A percentile compares a stretch with the other conserved stretches of the same genome.
phyloP scores from a whole-genome alignment of 2,329 filamentous ascomycete genomes.

The Monosporascus sp. region DNA sequence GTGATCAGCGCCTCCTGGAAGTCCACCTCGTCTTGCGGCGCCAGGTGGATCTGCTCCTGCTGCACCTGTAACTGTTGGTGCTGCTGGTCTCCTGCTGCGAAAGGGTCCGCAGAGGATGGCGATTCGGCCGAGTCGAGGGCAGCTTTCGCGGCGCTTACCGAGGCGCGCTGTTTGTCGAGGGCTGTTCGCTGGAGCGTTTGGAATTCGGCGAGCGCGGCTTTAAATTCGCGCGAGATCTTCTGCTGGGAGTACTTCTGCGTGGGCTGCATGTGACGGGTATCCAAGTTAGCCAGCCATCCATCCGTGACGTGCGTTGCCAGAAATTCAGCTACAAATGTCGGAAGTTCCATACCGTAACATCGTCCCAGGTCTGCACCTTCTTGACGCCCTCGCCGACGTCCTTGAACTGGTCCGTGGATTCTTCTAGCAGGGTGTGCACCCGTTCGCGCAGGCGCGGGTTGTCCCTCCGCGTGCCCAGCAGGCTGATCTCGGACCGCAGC shows the following conservation, averaged over 20 bases:
- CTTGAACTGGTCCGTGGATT: constrained; percentile 81
- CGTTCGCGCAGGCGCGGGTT: constrained; percentile 86
- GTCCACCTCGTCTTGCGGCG: constrained; percentile 90
- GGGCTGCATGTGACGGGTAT: constrained; percentile 49
- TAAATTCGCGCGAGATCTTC: constrained; percentile 91
- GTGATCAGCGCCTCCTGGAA: constrained; percentile 95
- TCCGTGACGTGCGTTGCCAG: not conserved
- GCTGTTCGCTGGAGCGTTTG: constrained; percentile 85
- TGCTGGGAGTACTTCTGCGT: constrained; percentile 95
- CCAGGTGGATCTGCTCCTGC: constrained; percentile 74
- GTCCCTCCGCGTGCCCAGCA: constrained; percentile 85
- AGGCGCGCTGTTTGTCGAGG: constrained; percentile 87
- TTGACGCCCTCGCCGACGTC: constrained; percentile 91
- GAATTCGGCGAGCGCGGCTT: constrained; percentile 82
- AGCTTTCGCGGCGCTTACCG: constrained; percentile 73
- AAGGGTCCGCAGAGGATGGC: constrained; percentile 22
- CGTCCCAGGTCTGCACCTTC: constrained; percentile 81
- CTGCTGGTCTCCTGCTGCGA: constrained; percentile 28
- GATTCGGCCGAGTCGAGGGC: constrained; percentile 61
- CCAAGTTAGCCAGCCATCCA: not conserved
- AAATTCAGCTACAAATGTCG: not conserved
- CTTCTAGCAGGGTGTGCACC: constrained; percentile 80
- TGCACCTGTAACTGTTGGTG: constrained; percentile 59
- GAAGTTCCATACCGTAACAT: constrained; percentile 60
- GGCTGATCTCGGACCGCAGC: constrained; percentile 75